Base-by-base conservation (phyloP, 2,329 filamentous ascomycete species). In the Raffaelea albimanens region DNA sequence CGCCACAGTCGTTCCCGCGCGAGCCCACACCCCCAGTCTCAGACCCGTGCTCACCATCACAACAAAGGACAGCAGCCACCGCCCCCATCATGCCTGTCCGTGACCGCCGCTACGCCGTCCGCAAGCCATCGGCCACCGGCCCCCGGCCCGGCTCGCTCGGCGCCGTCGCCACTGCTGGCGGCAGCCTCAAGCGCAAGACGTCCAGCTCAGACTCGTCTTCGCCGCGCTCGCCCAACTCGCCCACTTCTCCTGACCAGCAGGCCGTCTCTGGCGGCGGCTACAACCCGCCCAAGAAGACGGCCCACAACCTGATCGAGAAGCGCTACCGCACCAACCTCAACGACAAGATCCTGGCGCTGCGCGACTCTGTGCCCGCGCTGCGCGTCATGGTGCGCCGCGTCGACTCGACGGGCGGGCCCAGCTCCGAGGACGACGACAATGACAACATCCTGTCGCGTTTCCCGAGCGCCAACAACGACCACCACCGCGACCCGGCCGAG, bases 241-340 rank as follows among this genome's bases (percentile, higher is more conserved):
- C 58, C 2, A 42, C 53, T 16, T 55, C 57, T 1, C 53, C 53
- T 16, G 31, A 45, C 39, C 23, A 25, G 31, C 25, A 46, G 45
- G 43, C 45, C 13, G 33, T 25, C 14, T 36, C 45, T 45, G 22
- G 20, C 44, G 20, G 34, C 48, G 43, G 44, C 25, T 49, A 50
- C 2, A 46, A 54, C n/a, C 52, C 56, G 21, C 62, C 58, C 21
- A 89, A 87, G 68, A 90, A 89, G 69, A 85, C 84, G 29, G 83
- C 85, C 9, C 86, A 91, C 67, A 90, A 89, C 65, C 85, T 90
- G 65, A 88, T 90, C 54, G 86, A 91, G 66, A 90, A 90, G 68
- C 72, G 86, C 48, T 91, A 90, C 64, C 81, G 86, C 55, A 87
- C 83, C 45, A 91, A 91, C 59, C 71, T 91, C 49, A 90, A 90